Evolutionary conservation across 768 basidiomycete genomes (phyloP).

Genomic region (Tulasnella sp.): DNA sequence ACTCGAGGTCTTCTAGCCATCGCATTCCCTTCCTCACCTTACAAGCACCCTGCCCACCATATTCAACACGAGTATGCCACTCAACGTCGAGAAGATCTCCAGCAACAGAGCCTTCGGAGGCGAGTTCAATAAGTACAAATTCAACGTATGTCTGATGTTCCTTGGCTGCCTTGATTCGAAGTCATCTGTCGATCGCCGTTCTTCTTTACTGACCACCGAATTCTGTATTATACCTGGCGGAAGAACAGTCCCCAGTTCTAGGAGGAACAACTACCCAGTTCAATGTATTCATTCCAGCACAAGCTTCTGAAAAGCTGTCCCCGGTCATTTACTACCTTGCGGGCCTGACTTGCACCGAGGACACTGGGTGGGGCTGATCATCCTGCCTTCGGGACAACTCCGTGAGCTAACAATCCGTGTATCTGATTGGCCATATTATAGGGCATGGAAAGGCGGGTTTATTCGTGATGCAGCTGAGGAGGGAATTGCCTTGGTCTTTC

Average conservation of each 20-base stretch:
- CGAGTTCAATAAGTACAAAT: slow-evolving; percentile 81
- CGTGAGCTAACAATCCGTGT: background rate
- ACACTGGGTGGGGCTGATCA: slow-evolving; percentile 68
- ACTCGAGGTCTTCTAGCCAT: background rate
- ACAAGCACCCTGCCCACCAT: background rate
- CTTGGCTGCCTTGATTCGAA: background rate
- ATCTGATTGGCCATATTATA: slow-evolving; percentile 43
- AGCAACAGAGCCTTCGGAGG: slow-evolving; percentile 82
- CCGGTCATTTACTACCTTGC: slow-evolving; percentile 85
- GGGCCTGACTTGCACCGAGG: slow-evolving; percentile 88
- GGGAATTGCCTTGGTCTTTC: slow-evolving; percentile 88
- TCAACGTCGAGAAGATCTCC: slow-evolving; percentile 59
- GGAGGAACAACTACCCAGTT: slow-evolving; percentile 74
- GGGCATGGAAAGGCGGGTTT: slow-evolving; percentile 93
- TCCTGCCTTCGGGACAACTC: background rate
- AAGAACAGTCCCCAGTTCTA: slow-evolving; percentile 63
- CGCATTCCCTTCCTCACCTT: background rate
- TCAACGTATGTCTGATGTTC: slow-evolving; percentile 56
- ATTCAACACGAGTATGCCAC: background rate
- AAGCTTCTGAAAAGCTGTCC: slow-evolving; percentile 54
- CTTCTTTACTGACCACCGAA: too few species aligned
- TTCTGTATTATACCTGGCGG: slow-evolving; percentile 7
- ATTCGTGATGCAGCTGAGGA: slow-evolving; percentile 81
- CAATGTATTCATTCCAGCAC: slow-evolving; percentile 85
- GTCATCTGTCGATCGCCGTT: background rate